A percentile compares a stretch with the other conserved stretches of the same genome.
phyloP scores from a whole-genome alignment of 2,329 filamentous ascomycete species.

The Fusarium begoniae region DNA sequence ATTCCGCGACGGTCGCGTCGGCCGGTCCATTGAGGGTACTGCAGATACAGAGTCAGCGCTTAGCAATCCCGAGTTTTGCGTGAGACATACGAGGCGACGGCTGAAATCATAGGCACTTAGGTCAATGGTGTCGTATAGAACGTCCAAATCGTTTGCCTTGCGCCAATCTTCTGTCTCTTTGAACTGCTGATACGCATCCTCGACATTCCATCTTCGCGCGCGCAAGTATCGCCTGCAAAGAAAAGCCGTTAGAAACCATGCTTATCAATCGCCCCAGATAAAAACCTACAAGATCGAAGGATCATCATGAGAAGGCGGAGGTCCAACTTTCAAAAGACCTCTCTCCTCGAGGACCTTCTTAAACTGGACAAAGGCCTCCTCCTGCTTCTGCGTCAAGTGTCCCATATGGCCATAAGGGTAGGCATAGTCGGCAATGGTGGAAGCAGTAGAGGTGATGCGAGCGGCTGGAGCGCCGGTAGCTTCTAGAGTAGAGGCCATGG shows the following conservation, averaged over 20 bases:
- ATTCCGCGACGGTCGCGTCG: constrained; percentile 90
- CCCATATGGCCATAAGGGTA: constrained; percentile 84
- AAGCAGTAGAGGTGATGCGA: constrained; percentile 44
- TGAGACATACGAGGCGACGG: constrained; percentile 69
- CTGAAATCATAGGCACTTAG: constrained; percentile 84
- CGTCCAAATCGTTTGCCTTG: constrained; percentile 78
- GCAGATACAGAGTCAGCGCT: constrained; percentile 15
- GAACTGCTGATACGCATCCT: constrained; percentile 85
- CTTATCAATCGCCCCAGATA: neutral
- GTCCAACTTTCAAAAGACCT: constrained; percentile 68
- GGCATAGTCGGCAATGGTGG: constrained; percentile 52
- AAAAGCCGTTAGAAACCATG: constrained; percentile 20
- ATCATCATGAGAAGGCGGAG: constrained; percentile 74
- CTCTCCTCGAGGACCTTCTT: constrained; percentile 73
- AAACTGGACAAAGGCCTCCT: constrained; percentile 74
- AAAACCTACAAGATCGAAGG: constrained; percentile 72
- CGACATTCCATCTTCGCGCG: constrained; percentile 80
- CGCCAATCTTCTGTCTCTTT: constrained; percentile 90
- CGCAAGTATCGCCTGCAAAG: constrained; percentile 80
- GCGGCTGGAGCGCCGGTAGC: constrained; percentile 38
- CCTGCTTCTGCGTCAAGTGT: constrained; percentile 76
- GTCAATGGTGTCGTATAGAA: constrained; percentile 87
- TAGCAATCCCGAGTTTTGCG: neutral
- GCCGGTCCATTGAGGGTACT: constrained; percentile 97
- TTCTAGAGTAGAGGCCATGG: constrained; percentile 42